A percentile compares a stretch with the other conserved stretches of the same genome.
These are phyloP conservation scores for Leishmania gerbilli DNA, from an alignment of 208 protist genomes.

Conservation along the genomic window DNA sequence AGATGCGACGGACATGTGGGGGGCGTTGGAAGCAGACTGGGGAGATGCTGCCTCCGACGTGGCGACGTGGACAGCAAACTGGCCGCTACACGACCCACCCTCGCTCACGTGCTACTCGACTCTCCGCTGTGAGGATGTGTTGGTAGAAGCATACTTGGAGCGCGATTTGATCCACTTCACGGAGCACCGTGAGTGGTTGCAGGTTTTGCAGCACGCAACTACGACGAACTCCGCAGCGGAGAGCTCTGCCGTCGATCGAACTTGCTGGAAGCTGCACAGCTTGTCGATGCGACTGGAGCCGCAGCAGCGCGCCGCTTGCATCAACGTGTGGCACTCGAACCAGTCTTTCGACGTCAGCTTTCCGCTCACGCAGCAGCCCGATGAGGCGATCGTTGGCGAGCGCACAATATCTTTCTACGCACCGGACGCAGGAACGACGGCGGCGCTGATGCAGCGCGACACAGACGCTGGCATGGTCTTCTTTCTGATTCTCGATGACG, in stretches of 20 bases:
- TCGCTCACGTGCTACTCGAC: slow-evolving; percentile 2
- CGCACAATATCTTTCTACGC: slow-evolving; percentile 29
- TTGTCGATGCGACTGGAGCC: slow-evolving; percentile 29
- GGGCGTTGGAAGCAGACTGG: slow-evolving; percentile 8
- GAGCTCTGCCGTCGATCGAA: not conserved
- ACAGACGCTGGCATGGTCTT: slow-evolving; percentile 22
- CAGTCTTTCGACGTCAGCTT: slow-evolving; percentile 28
- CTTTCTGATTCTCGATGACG: slow-evolving; percentile 33
- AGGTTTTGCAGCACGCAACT: not conserved
- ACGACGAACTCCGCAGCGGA: not conserved
- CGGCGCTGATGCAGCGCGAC: slow-evolving; percentile 16
- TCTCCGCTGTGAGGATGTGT: slow-evolving; percentile 24
- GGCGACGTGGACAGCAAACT: slow-evolving; percentile 1
- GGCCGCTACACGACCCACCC: not conserved
- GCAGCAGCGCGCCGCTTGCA: slow-evolving; percentile 22
- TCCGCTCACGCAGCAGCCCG: slow-evolving; percentile 15
- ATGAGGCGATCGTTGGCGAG: slow-evolving; percentile 26
- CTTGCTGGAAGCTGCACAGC: slow-evolving; percentile 28
- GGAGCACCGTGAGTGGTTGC: slow-evolving; percentile 29
- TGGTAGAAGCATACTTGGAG: slow-evolving; percentile 28
- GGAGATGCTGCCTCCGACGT: slow-evolving; percentile 4
- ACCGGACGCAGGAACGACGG: slow-evolving; percentile 7
- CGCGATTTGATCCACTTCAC: slow-evolving; percentile 30
- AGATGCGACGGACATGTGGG: slow-evolving; percentile 9
- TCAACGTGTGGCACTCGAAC: slow-evolving; percentile 35